These are phyloP conservation scores for Globisporangium irregulare DNA, from an alignment of 352 stramenopile genomes.

Conservation along the genomic window DNA sequence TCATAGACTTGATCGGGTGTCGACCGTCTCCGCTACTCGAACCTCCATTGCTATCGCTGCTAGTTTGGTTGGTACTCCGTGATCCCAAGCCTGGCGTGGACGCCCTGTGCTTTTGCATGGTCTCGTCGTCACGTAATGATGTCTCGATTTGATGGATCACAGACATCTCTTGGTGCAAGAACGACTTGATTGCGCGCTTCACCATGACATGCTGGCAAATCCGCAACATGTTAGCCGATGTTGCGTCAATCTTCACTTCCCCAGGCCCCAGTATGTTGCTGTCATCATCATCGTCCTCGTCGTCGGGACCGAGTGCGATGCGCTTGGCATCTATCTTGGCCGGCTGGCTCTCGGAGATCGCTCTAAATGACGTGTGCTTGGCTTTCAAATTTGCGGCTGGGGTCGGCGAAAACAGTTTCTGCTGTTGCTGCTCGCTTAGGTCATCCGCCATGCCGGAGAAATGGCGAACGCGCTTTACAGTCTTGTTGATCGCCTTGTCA, in stretches of 20 bases:
- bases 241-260: conserved; percentile 40
- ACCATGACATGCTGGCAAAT: conserved; percentile 76
- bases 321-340: conserved; percentile 10
- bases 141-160: conserved; percentile 58
- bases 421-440: not conserved
- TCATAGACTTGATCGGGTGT: conserved; percentile 47
- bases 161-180: conserved; percentile 56
- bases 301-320: conserved; percentile 2
- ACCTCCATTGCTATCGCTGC: not conserved
- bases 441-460: conserved; percentile 36
- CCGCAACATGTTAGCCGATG: conserved; percentile 55
- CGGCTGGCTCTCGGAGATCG: conserved; percentile 23
- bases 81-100: conserved; percentile 7
- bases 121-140: conserved; percentile 39
- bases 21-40: not conserved
- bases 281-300: conserved; percentile 23
- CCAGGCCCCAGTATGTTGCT: conserved; percentile 3
- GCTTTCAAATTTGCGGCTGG: conserved; percentile 4
- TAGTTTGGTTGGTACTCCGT: conserved; percentile 6
- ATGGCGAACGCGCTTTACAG: conserved; percentile 48
- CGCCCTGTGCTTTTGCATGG: conserved; percentile 31
- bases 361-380: conserved; percentile 38
- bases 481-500: conserved; percentile 65
- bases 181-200: conserved; percentile 64
- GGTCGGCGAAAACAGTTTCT: not conserved